phyloP scores from a whole-genome alignment of 495 filamentous ascomycete genomes.

The Clohesyomyces aquaticus region DNA sequence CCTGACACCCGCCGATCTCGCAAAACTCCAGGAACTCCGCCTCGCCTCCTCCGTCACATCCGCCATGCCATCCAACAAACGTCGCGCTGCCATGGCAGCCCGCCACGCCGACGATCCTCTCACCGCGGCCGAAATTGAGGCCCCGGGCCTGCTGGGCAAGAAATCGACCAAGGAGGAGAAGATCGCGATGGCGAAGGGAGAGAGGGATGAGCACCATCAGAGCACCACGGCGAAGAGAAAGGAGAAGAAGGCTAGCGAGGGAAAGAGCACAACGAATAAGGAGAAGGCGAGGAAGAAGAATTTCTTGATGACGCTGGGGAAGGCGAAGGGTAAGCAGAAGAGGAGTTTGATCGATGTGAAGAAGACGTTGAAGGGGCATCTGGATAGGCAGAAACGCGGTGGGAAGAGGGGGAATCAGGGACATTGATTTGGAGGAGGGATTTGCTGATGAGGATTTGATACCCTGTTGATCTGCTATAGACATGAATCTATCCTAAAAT shows the following conservation, averaged over 20 bases:
- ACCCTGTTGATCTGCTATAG: too few species aligned
- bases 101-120: constrained; percentile 80
- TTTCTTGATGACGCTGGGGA: constrained; percentile 95
- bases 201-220: constrained; percentile 74
- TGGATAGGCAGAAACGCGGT: constrained; percentile 80
- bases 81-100: constrained; percentile 48
- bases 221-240: background rate
- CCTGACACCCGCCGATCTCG: constrained; percentile 87
- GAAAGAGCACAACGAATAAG: constrained; percentile 78
- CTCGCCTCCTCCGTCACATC: constrained; percentile 71
- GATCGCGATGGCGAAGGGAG: constrained; percentile 75
- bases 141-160: constrained; percentile 65
- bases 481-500: too few species aligned
- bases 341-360: constrained; percentile 81
- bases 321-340: constrained; percentile 92
- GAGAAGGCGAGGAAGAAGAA: constrained; percentile 98
- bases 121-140: constrained; percentile 85
- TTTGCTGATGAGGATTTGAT: too few species aligned
- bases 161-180: constrained; percentile 79
- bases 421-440: too few species aligned
- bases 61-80: constrained; percentile 53
- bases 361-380: constrained; percentile 77
- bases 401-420: constrained; percentile 73
- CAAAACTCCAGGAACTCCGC: constrained; percentile 87
- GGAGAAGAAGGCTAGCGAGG: background rate